Evolutionary conservation across 2,329 filamentous ascomycete species (phyloP).

Genomic region (Colletotrichum sojae): DNA sequence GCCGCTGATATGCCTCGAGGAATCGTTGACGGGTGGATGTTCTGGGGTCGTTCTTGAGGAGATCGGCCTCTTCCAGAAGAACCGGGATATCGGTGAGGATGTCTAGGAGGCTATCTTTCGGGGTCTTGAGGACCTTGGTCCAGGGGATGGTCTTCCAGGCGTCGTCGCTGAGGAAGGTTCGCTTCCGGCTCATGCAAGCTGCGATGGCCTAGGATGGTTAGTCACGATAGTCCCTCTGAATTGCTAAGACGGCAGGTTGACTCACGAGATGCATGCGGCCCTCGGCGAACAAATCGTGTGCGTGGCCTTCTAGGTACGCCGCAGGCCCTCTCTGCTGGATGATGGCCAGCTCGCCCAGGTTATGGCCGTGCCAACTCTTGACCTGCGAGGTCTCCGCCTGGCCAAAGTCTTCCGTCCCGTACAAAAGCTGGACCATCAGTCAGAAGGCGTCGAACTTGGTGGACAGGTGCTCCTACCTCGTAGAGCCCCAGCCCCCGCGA

Average conservation of each 20-base stretch:
- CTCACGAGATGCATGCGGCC: constrained; percentile 43
- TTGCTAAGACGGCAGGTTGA: not conserved
- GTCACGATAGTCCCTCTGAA: no score
- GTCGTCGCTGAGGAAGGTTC: constrained; percentile 43
- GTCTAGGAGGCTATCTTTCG: constrained; percentile 49
- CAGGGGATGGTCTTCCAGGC: constrained; percentile 52
- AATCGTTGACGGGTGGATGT: not conserved
- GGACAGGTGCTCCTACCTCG: constrained; percentile 35
- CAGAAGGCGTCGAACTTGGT: not conserved
- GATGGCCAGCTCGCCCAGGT: constrained; percentile 35
- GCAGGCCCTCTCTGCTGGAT: constrained; percentile 16
- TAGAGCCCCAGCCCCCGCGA: constrained; percentile 33
- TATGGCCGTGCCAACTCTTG: constrained; percentile 39
- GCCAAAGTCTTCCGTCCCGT: constrained; percentile 28
- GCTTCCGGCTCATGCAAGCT: constrained; percentile 8
- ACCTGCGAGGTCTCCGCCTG: constrained; percentile 12
- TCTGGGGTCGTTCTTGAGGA: constrained; percentile 40
- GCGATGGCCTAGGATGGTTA: not conserved
- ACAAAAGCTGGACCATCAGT: constrained; percentile 31
- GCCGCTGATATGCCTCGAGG: constrained; percentile 14
- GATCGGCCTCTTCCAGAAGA: constrained; percentile 46
- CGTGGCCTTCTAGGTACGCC: constrained; percentile 25
- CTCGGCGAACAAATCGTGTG: constrained; percentile 42
- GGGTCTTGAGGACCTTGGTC: constrained; percentile 45
- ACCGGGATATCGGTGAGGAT: constrained; percentile 47